Evolutionary conservation across 179 eudicot species (phyloP), one percentile per base, ranked within the genome.

Genomic region (Actinidia arguta): DNA sequence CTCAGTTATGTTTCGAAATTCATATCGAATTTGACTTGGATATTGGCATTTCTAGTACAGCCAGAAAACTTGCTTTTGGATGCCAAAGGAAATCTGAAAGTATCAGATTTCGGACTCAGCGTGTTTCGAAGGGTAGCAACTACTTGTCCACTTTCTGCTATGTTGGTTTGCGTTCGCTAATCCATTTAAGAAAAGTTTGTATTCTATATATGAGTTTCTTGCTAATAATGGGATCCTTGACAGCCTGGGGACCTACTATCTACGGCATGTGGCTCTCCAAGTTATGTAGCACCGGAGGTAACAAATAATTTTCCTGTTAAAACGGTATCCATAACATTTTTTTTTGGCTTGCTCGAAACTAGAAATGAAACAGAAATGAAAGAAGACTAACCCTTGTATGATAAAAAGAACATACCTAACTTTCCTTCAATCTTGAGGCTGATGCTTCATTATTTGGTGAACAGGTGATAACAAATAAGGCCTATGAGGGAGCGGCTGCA

Each of bases 251-350:
- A 75, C 39, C 80, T 91, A 62, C 81, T 91, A 75, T 82, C 87
- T 18, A 91, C 93, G 42, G 89, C 93, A 3, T 89, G 93, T 73
- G 93, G 93, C 54, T 91, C 93, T 80, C 93, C 93, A 42, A 79
- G 93, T 82, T 89, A 91, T 80, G 92, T 91, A 58, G 93, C 92
- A 76, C 93, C 93, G 52, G 93, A 91, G 93, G 93, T 91, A 85
- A 78, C 83, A 73, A 79, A 11, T 39, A 24, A 54, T 56, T 39
- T 58, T 58, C 67, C 16, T 4, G 47, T 42, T 44, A 31, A 17
- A 50, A 59, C 78, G 25, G 24, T 50, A 68, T 55, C 71, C 9
- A 25, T 48, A 22, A 31, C 20, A 27, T 44, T 14, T 5, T 11
- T 36, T 44, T 31, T 31, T 31, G 1, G 36, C 36, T 31, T 31